Percentiles rank a stretch among this genome's conserved stretches.
Conservation (phyloP, 2,329 filamentous ascomycete genomes). For the Aspergillus pseudoglaucus region DNA sequence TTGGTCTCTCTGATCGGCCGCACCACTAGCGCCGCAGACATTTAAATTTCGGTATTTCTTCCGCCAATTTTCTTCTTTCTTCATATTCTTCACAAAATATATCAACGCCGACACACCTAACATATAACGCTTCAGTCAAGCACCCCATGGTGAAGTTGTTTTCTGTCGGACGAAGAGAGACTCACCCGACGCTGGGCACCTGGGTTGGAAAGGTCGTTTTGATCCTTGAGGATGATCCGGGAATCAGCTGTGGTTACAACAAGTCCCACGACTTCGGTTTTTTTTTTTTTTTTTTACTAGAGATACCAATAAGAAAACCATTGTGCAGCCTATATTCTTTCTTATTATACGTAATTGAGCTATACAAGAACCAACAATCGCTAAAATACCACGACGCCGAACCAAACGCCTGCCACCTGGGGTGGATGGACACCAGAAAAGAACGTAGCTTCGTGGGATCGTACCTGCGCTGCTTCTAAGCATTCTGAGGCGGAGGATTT, state of each 20-base stretch:
- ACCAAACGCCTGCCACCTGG: constrained; percentile 10
- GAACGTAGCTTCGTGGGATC: constrained; percentile 46
- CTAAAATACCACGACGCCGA: constrained; percentile 3
- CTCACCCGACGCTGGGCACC: constrained; percentile 66
- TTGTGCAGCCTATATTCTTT: not conserved
- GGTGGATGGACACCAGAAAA: not conserved
- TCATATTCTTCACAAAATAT: constrained; percentile 39
- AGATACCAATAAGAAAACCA: not conserved
- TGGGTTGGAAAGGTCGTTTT: constrained; percentile 59
- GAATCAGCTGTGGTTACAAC: constrained; percentile 71
- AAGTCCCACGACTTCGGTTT: constrained; percentile 8
- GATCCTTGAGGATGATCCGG: constrained; percentile 57
- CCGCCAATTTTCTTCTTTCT: constrained; percentile 24
- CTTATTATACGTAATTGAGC: not conserved
- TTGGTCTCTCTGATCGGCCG: constrained; percentile 29
- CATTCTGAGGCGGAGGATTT: constrained; percentile 39
- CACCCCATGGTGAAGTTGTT: constrained; percentile 50
- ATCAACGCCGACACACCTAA: constrained; percentile 48
- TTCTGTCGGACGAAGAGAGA: constrained; percentile 63
- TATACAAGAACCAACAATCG: not conserved
- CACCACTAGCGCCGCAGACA: constrained; percentile 18
- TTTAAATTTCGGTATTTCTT: constrained; percentile 23
- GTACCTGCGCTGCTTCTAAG: constrained; percentile 23
- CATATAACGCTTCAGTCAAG: constrained; percentile 42
- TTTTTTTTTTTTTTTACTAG: not conserved